These are phyloP conservation scores for Sporisorium sorghi DNA, from an alignment of 1,284 basidiomycete species.

Conservation along the genomic window DNA sequence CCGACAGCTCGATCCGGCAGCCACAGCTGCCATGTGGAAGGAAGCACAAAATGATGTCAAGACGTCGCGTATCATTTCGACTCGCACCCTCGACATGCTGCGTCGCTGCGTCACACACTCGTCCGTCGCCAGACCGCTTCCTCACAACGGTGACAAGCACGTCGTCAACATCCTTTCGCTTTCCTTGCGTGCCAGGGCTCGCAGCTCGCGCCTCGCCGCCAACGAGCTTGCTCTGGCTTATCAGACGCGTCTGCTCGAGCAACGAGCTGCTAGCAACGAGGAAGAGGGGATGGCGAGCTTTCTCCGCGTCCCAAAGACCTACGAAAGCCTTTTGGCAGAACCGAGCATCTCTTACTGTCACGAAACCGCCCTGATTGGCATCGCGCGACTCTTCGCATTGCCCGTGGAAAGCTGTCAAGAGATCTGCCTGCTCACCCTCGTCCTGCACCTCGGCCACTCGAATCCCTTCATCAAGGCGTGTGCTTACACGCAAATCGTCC, in stretches of 20 bases:
- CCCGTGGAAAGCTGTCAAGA: slow-evolving; percentile 47
- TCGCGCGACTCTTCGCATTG: slow-evolving; percentile 40
- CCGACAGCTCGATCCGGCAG: not conserved
- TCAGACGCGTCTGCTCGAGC: slow-evolving; percentile 28
- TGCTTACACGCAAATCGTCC: slow-evolving; percentile 57
- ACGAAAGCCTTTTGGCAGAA: slow-evolving; percentile 25
- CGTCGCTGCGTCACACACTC: slow-evolving; percentile 33
- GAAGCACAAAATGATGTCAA: slow-evolving; percentile 21
- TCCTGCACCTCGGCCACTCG: slow-evolving; percentile 49
- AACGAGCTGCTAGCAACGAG: slow-evolving; percentile 27
- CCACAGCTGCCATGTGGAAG: slow-evolving; percentile 26
- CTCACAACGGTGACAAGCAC: slow-evolving; percentile 23
- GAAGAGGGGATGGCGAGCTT: slow-evolving; percentile 31
- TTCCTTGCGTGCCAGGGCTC: slow-evolving; percentile 21
- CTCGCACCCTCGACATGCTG: slow-evolving; percentile 32
- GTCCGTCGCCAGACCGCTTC: slow-evolving; percentile 7
- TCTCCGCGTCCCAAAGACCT: slow-evolving; percentile 20
- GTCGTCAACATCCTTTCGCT: slow-evolving; percentile 24
- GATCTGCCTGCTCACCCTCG: slow-evolving; percentile 40
- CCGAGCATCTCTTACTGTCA: slow-evolving; percentile 11
- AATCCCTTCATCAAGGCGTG: slow-evolving; percentile 53
- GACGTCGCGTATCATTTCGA: slow-evolving; percentile 11
- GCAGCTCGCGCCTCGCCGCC: slow-evolving; percentile 25
- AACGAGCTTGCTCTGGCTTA: slow-evolving; percentile 39
- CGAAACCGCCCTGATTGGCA: slow-evolving; percentile 51